These are phyloP conservation scores for Panus rudis DNA, from an alignment of 768 basidiomycete species.

Conservation along the genomic window DNA sequence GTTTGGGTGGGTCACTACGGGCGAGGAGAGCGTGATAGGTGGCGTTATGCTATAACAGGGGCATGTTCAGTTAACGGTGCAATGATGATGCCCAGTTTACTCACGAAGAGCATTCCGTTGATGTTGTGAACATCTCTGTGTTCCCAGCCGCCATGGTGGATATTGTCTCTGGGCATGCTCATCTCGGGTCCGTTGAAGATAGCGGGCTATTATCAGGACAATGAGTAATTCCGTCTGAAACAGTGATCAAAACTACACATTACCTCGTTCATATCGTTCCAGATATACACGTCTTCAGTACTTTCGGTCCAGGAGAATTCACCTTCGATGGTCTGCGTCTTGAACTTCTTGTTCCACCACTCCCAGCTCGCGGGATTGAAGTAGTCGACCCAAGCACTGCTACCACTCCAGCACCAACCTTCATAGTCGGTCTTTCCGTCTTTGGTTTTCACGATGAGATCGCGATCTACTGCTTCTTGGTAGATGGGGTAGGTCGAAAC, in stretches of 20 bases:
- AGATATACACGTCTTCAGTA: constrained; percentile 81
- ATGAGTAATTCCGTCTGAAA: constrained; percentile 1
- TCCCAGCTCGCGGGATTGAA: constrained; percentile 88
- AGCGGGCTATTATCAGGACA: no score
- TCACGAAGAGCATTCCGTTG: constrained; percentile 88
- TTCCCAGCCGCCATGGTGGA: constrained; percentile 95
- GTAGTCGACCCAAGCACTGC: constrained; percentile 94
- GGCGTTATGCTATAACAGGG: constrained; percentile 57
- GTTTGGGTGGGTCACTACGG: constrained; percentile 66
- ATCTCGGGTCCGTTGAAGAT: constrained; percentile 99
- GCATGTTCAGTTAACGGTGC: background rate
- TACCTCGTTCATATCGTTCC: constrained; percentile 99
- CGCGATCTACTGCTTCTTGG: constrained; percentile 75
- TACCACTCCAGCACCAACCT: constrained; percentile 99
- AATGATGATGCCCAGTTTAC: constrained; percentile 20
- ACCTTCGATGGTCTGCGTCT: constrained; percentile 41
- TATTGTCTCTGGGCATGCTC: constrained; percentile 63
- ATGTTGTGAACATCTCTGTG: constrained; percentile 97
- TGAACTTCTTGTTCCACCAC: constrained; percentile 88
- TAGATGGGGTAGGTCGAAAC: constrained; percentile 74
- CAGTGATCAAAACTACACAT: background rate
- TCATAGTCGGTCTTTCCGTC: constrained; percentile 84
- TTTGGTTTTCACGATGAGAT: constrained; percentile 73
- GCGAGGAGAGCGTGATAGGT: constrained; percentile 74
- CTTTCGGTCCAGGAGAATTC: constrained; percentile 76